Percentiles rank a stretch among this genome's conserved stretches.
Evolutionary conservation across 148 eudicot species (phyloP).

Genomic region (Suaeda aralocaspica): DNA sequence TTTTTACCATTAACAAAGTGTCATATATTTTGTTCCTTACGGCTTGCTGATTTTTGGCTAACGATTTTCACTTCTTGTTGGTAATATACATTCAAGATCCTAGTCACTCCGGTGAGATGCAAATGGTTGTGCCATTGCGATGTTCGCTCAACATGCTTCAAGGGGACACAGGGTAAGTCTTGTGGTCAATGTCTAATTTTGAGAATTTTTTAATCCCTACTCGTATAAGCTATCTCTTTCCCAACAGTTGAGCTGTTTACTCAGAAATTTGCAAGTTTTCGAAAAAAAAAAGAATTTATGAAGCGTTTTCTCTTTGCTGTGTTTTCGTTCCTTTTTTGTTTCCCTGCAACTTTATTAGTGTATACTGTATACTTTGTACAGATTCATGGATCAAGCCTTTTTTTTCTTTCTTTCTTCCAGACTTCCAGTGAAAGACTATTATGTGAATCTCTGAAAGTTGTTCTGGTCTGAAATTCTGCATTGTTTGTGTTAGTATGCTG

Average conservation of each 20-base stretch:
- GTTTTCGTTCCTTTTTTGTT: neutral
- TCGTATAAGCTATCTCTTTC: neutral
- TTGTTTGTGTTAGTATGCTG: neutral
- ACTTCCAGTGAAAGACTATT: neutral
- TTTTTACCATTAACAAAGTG: neutral
- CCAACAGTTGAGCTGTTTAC: neutral
- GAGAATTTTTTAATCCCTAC: neutral
- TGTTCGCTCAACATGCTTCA: conserved; percentile 94
- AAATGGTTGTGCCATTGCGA: conserved; percentile 53
- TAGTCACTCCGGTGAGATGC: conserved; percentile 34
- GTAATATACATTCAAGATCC: conserved; percentile 24
- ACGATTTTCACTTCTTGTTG: conserved; percentile 20
- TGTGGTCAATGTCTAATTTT: neutral
- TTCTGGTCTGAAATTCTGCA: neutral
- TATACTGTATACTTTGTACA: neutral
- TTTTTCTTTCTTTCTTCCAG: too few species aligned
- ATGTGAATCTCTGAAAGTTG: neutral
- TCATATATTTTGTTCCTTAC: conserved; percentile 1
- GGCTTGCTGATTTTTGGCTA: neutral
- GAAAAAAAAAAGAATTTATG: too few species aligned
- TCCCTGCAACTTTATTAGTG: neutral
- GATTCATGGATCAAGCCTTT: neutral
- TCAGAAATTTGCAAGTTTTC: neutral
- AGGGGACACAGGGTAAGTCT: conserved; percentile 92
- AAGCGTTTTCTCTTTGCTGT: neutral